Conservation (phyloP, 495 filamentous ascomycete genomes). For the Astrothelium macrocarpum region DNA sequence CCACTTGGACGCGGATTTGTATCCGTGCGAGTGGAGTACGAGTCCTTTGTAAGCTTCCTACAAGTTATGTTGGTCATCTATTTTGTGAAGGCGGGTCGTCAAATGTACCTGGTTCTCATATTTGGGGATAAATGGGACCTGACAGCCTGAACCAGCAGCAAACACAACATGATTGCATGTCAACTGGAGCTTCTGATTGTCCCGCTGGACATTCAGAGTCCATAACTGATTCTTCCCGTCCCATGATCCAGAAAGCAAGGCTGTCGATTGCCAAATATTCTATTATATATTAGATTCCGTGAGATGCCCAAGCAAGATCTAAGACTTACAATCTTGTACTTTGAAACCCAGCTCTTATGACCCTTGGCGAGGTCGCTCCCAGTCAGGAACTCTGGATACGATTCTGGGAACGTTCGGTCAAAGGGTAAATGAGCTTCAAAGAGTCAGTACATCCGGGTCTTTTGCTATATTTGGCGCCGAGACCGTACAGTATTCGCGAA, state of each 20-base stretch:
- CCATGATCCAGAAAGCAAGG: constrained; percentile 27
- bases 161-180: constrained; percentile 27
- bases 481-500: constrained; percentile 22
- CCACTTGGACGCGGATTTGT: constrained; percentile 25
- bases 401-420: constrained; percentile 27
- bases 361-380: constrained; percentile 31
- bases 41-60: constrained; percentile 27
- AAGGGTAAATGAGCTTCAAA: constrained; percentile 24
- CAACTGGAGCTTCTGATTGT: constrained; percentile 9
- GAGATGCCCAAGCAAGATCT: background rate
- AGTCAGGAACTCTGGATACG: constrained; percentile 30
- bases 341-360: constrained; percentile 27
- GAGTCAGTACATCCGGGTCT: background rate
- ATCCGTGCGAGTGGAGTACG: constrained; percentile 32
- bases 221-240: constrained; percentile 24
- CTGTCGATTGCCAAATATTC: constrained; percentile 25
- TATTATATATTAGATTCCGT: background rate
- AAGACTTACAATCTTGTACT: constrained; percentile 30
- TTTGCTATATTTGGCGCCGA: too few species aligned
- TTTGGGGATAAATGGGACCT: constrained; percentile 24
- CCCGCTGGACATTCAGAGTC: constrained; percentile 21
- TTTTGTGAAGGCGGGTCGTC: background rate
- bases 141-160: constrained; percentile 29
- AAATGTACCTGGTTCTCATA: constrained; percentile 22
- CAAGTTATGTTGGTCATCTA: background rate